A percentile compares a stretch with the other conserved stretches of the same genome.
Conservation (phyloP, 2,329 filamentous ascomycete species). For the Beauveria brongniartii region DNA sequence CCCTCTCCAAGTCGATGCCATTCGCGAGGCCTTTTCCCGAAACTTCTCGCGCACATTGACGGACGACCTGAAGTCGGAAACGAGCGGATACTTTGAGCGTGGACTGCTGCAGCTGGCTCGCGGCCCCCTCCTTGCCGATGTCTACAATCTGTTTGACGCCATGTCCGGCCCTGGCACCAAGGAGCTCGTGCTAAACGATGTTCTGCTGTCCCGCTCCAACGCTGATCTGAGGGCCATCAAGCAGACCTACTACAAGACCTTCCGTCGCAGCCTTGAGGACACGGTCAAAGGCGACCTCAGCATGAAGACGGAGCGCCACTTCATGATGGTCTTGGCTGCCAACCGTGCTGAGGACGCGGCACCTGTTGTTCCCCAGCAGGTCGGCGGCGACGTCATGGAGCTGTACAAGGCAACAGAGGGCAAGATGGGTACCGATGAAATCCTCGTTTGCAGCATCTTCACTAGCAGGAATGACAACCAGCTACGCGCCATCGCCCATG, state of each 20-base stretch:
- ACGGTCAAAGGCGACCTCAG: constrained; percentile 74
- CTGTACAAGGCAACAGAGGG: constrained; percentile 72
- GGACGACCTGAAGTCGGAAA: constrained; percentile 70
- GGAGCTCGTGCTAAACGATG: constrained; percentile 76
- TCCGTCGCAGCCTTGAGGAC: constrained; percentile 56
- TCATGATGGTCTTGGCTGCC: constrained; percentile 70
- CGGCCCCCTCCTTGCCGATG: constrained; percentile 73
- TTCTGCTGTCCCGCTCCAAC: constrained; percentile 75
- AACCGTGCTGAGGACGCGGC: constrained; percentile 69
- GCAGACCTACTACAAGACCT: constrained; percentile 61
- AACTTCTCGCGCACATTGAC: constrained; percentile 60
- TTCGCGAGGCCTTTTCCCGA: constrained; percentile 59
- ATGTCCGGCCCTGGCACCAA: constrained; percentile 80
- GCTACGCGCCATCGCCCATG: constrained; percentile 69
- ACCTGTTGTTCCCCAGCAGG: constrained; percentile 62
- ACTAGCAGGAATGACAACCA: constrained; percentile 71
- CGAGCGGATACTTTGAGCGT: constrained; percentile 64
- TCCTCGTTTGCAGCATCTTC: constrained; percentile 72
- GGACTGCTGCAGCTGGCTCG: constrained; percentile 66
- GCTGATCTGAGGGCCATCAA: constrained; percentile 87
- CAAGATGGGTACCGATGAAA: constrained; percentile 63
- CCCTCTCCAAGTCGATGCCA: constrained; percentile 64
- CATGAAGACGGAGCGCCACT: constrained; percentile 78
- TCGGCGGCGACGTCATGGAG: constrained; percentile 68
- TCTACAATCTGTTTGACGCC: constrained; percentile 59